Evolutionary conservation across 352 stramenopile genomes (phyloP), one percentile per base, ranked within the genome.

Genomic region (Phytopythium oedochilum): DNA sequence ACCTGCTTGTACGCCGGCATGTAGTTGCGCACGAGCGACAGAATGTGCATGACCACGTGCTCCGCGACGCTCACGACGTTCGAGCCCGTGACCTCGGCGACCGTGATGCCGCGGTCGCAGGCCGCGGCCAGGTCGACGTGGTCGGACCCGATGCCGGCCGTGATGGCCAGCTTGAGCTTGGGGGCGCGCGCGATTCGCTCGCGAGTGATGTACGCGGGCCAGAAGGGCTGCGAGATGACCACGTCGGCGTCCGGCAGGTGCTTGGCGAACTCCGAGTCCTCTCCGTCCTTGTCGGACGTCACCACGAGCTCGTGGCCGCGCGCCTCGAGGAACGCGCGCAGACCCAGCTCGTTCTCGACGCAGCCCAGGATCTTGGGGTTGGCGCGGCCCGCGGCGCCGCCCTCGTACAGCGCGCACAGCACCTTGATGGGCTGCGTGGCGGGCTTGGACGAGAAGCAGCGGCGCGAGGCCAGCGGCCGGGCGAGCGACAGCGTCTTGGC

Each of bases 151-250:
- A 78, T 64, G 34, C 70, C 70, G 10, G 70, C 70, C 18, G 70
- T 78, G 49, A 78, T 73, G 34, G 63, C 64, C 26, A 75, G 38
- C 46, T 76, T 74, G 25, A 78, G 59, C 63, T 76, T 75, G 28
- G 69, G 69, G 11, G 70, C 70, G 43, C 59, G 71, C n/a, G 59
- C 67, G 48, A 76, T 69, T 34, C 70, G 64, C 28, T 76, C 70
- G 26, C 57, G 56, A 2, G 70, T 76, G 38, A 78, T 68, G 67
- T 78, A 78, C n/a, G 70, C 70, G 3, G 70, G 70, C 64, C 65
- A 76, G 59, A 78, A 78, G n/a, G 70, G 70, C 60, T 75, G 66
- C 42, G 70, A 76, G 63, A 78, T 76, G 55, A 76, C 66, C 50
- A 76, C 61, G 50, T 78, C 67, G 31, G 70, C 66, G 35, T 73